These are phyloP conservation scores for Jasminum sambac DNA, from an alignment of 257 asterid genomes.

Conservation along the genomic window DNA sequence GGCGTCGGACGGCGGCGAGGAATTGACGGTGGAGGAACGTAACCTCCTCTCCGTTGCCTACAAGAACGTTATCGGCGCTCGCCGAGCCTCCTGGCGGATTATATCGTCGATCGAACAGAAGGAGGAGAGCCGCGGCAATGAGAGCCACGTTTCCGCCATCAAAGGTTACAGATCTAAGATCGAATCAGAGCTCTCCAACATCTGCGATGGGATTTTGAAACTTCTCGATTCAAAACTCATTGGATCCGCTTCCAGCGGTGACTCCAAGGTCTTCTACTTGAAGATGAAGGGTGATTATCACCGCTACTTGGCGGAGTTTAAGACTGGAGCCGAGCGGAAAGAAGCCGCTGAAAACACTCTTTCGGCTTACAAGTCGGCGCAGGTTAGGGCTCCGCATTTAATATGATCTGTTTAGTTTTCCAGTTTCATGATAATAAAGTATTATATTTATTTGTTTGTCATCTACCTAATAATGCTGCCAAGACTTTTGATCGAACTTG, in stretches of 20 bases:
- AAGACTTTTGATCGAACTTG: slow-evolving; percentile 9
- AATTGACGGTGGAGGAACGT: slow-evolving; percentile 58
- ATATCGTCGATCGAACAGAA: slow-evolving; percentile 59
- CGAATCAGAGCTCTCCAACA: slow-evolving; percentile 44
- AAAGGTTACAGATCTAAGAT: slow-evolving; percentile 58
- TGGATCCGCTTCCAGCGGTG: slow-evolving; percentile 46
- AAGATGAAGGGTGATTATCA: slow-evolving; percentile 54
- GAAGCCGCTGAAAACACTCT: slow-evolving; percentile 64
- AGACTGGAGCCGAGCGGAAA: slow-evolving; percentile 52
- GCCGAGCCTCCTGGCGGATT: slow-evolving; percentile 58
- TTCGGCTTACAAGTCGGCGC: slow-evolving; percentile 57
- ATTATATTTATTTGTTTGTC: background rate
- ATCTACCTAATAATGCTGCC: slow-evolving; percentile 5
- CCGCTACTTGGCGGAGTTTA: slow-evolving; percentile 52
- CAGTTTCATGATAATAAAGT: background rate
- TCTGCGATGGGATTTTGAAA: slow-evolving; percentile 52
- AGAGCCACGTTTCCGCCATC: slow-evolving; percentile 52
- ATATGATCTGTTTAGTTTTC: background rate
- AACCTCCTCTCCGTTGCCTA: slow-evolving; percentile 59
- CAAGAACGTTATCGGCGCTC: slow-evolving; percentile 57
- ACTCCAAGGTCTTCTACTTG: slow-evolving; percentile 51
- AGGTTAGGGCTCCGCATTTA: slow-evolving; percentile 35
- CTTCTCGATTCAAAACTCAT: slow-evolving; percentile 49
- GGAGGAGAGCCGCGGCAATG: slow-evolving; percentile 62
- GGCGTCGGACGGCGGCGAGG: slow-evolving; percentile 43